phyloP scores from a whole-genome alignment of 2,329 filamentous ascomycete genomes.

The Botryotinia convoluta region DNA sequence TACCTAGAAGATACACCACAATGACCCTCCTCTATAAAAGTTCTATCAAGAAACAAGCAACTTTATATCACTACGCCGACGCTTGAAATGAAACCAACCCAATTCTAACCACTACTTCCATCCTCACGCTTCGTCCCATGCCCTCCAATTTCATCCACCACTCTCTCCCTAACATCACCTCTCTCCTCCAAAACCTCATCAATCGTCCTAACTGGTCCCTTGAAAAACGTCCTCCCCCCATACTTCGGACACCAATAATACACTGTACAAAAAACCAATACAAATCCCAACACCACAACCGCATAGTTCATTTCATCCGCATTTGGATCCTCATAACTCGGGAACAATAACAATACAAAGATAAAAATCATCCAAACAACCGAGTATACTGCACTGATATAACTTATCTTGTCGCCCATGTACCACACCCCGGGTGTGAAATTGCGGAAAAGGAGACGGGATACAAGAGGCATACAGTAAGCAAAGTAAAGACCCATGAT shows the following conservation, averaged over 20 bases:
- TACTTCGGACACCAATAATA: slow-evolving; percentile 36
- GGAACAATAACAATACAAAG: slow-evolving; percentile 37
- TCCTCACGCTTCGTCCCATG: background rate
- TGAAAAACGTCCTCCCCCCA: slow-evolving; percentile 38
- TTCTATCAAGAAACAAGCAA: background rate
- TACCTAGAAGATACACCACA: background rate
- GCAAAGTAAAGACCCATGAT: slow-evolving; percentile 40
- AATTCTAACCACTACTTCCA: background rate
- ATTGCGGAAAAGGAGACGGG: slow-evolving; percentile 33
- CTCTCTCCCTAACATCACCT: background rate
- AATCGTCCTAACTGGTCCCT: slow-evolving; percentile 34
- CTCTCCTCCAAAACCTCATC: slow-evolving; percentile 30
- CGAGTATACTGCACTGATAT: slow-evolving; percentile 32
- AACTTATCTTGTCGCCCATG: slow-evolving; percentile 34
- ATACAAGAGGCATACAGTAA: slow-evolving; percentile 38
- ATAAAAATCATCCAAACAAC: slow-evolving; percentile 39
- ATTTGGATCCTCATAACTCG: slow-evolving; percentile 29
- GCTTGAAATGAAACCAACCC: too few relatives aligned
- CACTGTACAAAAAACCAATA: slow-evolving; percentile 35
- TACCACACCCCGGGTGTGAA: slow-evolving; percentile 38
- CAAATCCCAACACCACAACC: slow-evolving; percentile 35
- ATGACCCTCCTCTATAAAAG: background rate
- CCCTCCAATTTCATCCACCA: background rate
- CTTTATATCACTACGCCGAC: background rate
- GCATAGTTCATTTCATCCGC: slow-evolving; percentile 38